A percentile compares a stretch with the other conserved stretches of the same genome.
phyloP scores from a whole-genome alignment of 805 yeast species.

The Metschnikowia dekortorum region DNA sequence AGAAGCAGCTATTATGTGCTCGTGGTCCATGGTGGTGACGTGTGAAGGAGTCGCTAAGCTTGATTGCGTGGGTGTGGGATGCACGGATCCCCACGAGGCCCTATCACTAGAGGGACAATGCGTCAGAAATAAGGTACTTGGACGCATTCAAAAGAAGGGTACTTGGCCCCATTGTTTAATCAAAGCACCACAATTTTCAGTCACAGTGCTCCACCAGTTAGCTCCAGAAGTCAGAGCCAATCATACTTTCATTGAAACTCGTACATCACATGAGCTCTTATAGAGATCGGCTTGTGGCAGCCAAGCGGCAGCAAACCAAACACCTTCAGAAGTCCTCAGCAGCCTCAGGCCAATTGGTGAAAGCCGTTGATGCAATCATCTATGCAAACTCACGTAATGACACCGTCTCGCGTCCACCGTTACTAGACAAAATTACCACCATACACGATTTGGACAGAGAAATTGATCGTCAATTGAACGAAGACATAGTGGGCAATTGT shows the following conservation, averaged over 20 bases:
- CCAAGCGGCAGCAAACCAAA: constrained; percentile 31
- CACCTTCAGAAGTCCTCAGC: constrained; percentile 24
- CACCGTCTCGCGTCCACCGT: constrained; percentile 9
- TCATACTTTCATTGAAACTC: too few relatives aligned
- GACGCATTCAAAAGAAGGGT: neutral
- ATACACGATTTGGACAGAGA: constrained; percentile 36
- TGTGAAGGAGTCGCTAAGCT: neutral
- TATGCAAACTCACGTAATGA: constrained; percentile 23
- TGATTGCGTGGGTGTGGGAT: neutral
- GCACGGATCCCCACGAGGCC: constrained; percentile 2
- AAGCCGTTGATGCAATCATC: constrained; percentile 21
- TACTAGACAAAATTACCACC: constrained; percentile 36
- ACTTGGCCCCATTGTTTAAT: neutral
- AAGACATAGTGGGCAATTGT: constrained; percentile 25
- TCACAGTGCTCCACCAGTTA: neutral
- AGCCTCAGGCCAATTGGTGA: constrained; percentile 24
- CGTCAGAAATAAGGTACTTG: neutral
- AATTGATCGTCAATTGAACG: constrained; percentile 33
- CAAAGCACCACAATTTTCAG: neutral
- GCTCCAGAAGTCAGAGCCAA: too few relatives aligned
- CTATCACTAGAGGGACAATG: neutral
- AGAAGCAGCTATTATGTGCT: neutral
- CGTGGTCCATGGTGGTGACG: neutral
- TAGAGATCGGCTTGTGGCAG: constrained; percentile 24
- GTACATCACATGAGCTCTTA: neutral